Base-by-base conservation (phyloP, 2,329 filamentous ascomycete genomes). In the Phaeosphaeriaceae sp. region DNA sequence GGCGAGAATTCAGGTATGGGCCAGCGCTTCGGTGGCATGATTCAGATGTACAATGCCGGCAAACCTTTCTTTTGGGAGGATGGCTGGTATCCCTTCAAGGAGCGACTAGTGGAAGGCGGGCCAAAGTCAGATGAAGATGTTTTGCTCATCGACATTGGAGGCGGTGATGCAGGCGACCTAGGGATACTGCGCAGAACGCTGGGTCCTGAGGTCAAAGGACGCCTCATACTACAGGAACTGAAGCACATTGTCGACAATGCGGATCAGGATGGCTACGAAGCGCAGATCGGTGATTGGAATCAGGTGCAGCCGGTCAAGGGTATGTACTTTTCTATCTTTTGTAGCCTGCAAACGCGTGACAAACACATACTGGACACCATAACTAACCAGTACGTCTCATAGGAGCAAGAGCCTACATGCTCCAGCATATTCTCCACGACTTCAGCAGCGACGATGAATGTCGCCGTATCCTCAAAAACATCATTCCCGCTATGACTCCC, bases 201-300 rank as follows among this genome's bases (percentile, higher is more conserved):
- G 13, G 54, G 55, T 42, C 51, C 52, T 0, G 54, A 58, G 25
- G 56, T 56, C 33, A 57, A 56, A 15, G 57, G 57, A 7, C 51
- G 50, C 6, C 55, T 63, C 17, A 54, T 63, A 7, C 27, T 66
- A 27, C 60, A 66, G 24, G 63, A 66, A 24, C 27, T 62, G 27
- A 55, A 60, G 51, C 58, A 60, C 33, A 55, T 60, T 27, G 48
- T 60, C n/a, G 58, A 60, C 21, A 21, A 24, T n/a, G 24, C 31
- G 1, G 40, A 55, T 11, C 54, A 57, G 45, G 44, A 52, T n/a
- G 54, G 58, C 0, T 57, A 54, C 48, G 58, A 60, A 53, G 54
- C 58, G 40, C 54, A 57, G 24, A 22, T 57, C 19, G 54, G 54
- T 24, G 50, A 57, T 46, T 57, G 54, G 54, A 50, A 57, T 27